These are phyloP conservation scores for Candida lessepsii DNA, from an alignment of 805 yeast species.

Conservation along the genomic window DNA sequence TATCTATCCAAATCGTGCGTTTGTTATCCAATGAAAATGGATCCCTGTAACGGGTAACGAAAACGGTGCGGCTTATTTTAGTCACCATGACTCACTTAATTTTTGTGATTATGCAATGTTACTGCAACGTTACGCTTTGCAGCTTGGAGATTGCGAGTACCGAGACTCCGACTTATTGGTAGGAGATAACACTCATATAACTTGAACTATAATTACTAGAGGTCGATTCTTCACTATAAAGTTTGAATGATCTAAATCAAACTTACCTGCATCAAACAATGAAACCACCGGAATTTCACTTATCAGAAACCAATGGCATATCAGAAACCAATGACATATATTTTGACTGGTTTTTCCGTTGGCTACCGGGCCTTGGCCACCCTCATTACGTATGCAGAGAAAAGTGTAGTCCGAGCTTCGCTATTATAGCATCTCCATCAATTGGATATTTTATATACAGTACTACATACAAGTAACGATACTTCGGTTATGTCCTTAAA, in stretches of 20 bases:
- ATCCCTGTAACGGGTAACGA: constrained; percentile 6
- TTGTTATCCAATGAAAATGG: constrained; percentile 6
- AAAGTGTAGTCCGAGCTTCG: constrained; percentile 1
- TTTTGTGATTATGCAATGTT: not conserved
- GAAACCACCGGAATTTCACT: too few species aligned
- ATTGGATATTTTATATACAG: constrained; percentile 6
- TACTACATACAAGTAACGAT: constrained; percentile 1
- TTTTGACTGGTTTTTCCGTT: not conserved
- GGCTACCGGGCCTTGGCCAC: not conserved
- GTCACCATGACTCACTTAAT: constrained; percentile 4
- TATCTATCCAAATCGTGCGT: not conserved
- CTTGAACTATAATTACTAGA: too few species aligned
- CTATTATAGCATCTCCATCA: constrained; percentile 2
- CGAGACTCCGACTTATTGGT: too few species aligned
- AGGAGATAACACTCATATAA: too few species aligned
- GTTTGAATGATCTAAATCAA: too few species aligned
- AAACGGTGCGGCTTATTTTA: constrained; percentile 4
- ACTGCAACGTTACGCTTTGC: constrained; percentile 2
- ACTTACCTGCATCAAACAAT: too few species aligned
- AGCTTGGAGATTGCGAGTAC: too few species aligned
- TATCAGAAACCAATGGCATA: not conserved
- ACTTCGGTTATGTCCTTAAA: not conserved
- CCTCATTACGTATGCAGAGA: too few species aligned
- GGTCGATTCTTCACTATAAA: too few species aligned
- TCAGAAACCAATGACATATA: not conserved